phyloP scores from a whole-genome alignment of 129 eudicot species.

The Gnaphalium uliginosum region DNA sequence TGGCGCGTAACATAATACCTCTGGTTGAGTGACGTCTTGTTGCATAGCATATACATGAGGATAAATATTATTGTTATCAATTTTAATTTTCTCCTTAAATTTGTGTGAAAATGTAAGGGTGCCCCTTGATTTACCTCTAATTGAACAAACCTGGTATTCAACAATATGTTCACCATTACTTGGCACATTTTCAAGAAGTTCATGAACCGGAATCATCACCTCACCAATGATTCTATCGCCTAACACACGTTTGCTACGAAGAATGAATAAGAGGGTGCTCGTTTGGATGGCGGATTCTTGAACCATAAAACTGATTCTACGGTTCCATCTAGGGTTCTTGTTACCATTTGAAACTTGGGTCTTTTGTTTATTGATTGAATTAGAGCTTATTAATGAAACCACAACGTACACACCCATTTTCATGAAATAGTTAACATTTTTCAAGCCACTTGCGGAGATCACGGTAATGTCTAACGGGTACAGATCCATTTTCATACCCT shows the following conservation, averaged over 20 bases:
- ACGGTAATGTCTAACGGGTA: slow-evolving; percentile 60
- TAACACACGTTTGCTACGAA: slow-evolving; percentile 44
- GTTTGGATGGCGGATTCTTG: slow-evolving; percentile 42
- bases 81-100: slow-evolving; percentile 39
- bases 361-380: slow-evolving; percentile 34
- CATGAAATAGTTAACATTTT: slow-evolving; percentile 50
- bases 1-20: neutral
- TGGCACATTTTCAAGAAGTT: slow-evolving; percentile 35
- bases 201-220: slow-evolving; percentile 52
- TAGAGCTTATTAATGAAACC: slow-evolving; percentile 45
- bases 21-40: neutral
- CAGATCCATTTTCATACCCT: slow-evolving; percentile 43
- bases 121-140: slow-evolving; percentile 52
- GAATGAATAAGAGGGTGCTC: slow-evolving; percentile 42
- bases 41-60: neutral
- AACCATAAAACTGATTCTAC: slow-evolving; percentile 46
- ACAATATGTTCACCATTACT: slow-evolving; percentile 26
- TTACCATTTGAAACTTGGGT: slow-evolving; percentile 54
- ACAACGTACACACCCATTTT: slow-evolving; percentile 68
- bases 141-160: slow-evolving; percentile 53
- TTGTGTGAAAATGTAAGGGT: slow-evolving; percentile 49
- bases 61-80: neutral
- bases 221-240: slow-evolving; percentile 63
- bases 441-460: slow-evolving; percentile 55
- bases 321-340: slow-evolving; percentile 57